Conservation (phyloP, 495 filamentous ascomycete species). For the Lasiosphaeria miniovina region DNA sequence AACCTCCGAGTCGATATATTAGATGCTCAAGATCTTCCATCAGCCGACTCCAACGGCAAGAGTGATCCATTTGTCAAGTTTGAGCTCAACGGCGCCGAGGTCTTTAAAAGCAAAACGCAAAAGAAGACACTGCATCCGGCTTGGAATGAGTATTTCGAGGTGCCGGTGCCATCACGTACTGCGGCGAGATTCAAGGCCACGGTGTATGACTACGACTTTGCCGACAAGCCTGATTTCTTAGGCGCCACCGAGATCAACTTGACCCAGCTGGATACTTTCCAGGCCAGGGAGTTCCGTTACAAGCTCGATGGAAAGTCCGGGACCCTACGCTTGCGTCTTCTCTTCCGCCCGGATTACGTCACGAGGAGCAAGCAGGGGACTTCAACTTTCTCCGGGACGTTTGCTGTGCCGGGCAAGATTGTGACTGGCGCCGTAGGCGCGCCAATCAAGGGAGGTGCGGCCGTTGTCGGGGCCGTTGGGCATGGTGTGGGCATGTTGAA, state of each 20-base stretch:
- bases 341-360: slow-evolving; percentile 96
- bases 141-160: slow-evolving; percentile 96
- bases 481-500: slow-evolving; percentile 82
- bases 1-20: slow-evolving; percentile 86
- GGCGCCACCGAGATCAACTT: slow-evolving; percentile 77
- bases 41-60: slow-evolving; percentile 92
- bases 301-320: slow-evolving; percentile 87
- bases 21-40: slow-evolving; percentile 80
- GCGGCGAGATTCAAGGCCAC: slow-evolving; percentile 81
- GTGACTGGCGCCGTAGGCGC: slow-evolving; percentile 75
- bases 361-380: slow-evolving; percentile 84
- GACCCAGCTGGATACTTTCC: slow-evolving; percentile 78
- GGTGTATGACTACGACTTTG: slow-evolving; percentile 94
- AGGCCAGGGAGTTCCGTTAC: slow-evolving; percentile 66
- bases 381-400: slow-evolving; percentile 89
- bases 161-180: slow-evolving; percentile 74
- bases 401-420: slow-evolving; percentile 85
- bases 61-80: slow-evolving; percentile 98
- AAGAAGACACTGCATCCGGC: slow-evolving; percentile 94
- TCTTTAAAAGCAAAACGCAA: slow-evolving; percentile 89
- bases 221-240: slow-evolving; percentile 83
- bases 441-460: slow-evolving; percentile 84
- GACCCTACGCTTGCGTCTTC: slow-evolving; percentile 70
- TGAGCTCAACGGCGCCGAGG: slow-evolving; percentile 74
- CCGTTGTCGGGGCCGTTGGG: slow-evolving; percentile 65